Conservation (phyloP, 2,329 filamentous ascomycete species). For the Fusarium acutatum region DNA sequence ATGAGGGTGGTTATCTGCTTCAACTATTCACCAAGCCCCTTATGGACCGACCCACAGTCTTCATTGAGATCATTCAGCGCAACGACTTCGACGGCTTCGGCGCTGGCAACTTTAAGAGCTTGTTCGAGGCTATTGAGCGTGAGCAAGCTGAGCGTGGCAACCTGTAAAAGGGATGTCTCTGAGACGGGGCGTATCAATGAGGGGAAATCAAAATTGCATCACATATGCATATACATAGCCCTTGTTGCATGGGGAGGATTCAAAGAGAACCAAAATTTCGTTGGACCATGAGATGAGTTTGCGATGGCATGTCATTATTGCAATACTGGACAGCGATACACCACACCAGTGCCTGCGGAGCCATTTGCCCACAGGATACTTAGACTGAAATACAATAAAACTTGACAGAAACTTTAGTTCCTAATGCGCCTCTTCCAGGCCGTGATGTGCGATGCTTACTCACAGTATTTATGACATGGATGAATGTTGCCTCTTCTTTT, state of each 20-base stretch:
- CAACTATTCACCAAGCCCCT: conserved; percentile 85
- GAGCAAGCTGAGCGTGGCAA: conserved; percentile 91
- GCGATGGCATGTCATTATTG: conserved; percentile 9
- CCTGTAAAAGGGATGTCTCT: conserved; percentile 57
- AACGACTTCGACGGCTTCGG: conserved; percentile 92
- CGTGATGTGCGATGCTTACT: conserved; percentile 13
- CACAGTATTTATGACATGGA: conserved; percentile 13
- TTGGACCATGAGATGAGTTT: conserved; percentile 14
- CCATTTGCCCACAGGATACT: background rate
- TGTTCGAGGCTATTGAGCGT: conserved; percentile 95
- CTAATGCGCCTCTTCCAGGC: conserved; percentile 11
- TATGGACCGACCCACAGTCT: conserved; percentile 94
- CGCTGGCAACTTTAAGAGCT: conserved; percentile 92
- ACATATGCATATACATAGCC: background rate
- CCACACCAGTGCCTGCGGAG: background rate
- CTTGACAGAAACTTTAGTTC: conserved; percentile 3
- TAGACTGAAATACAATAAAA: conserved; percentile 10
- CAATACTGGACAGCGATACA: conserved; percentile 17
- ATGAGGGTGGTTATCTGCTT: conserved; percentile 86
- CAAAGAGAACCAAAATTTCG: conserved; percentile 3
- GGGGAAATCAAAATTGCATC: background rate
- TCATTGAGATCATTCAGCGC: conserved; percentile 95
- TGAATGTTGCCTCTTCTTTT: conserved; percentile 13
- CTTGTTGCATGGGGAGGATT: conserved; percentile 1
- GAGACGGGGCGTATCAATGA: background rate